Evolutionary conservation across 2,329 filamentous ascomycete species (phyloP).

Genomic region (Neurospora sp.): DNA sequence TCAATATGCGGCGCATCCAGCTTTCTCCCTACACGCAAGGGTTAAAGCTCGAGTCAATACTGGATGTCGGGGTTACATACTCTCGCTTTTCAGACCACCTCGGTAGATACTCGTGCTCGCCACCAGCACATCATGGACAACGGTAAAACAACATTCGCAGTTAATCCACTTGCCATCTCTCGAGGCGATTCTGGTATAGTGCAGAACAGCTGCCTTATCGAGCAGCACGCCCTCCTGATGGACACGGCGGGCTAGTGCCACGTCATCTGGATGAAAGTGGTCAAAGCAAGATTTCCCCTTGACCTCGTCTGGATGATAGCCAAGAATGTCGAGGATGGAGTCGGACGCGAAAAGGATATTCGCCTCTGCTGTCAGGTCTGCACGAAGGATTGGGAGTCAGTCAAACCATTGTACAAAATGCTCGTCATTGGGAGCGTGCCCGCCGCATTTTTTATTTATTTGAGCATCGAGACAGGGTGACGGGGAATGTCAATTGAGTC

Average conservation of each 20-base stretch:
- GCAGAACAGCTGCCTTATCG: conserved; percentile 76
- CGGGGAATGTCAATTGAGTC: conserved; percentile 7
- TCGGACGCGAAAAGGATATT: conserved; percentile 76
- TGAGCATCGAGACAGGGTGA: conserved; percentile 4
- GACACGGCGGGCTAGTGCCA: conserved; percentile 61
- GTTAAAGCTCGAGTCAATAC: conserved; percentile 5
- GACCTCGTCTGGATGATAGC: conserved; percentile 67
- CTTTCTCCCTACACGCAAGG: conserved; percentile 52
- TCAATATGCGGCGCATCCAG: conserved; percentile 69
- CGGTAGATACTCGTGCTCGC: conserved; percentile 74
- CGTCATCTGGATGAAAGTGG: conserved; percentile 75
- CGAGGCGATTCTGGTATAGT: conserved; percentile 65
- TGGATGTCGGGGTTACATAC: conserved; percentile 34
- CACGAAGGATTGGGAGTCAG: background rate
- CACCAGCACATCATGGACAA: conserved; percentile 81
- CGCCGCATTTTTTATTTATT: background rate
- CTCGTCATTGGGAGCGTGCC: conserved; percentile 5
- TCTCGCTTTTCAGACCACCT: conserved; percentile 57
- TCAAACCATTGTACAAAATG: background rate
- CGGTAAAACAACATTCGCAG: conserved; percentile 82
- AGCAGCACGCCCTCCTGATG: conserved; percentile 64
- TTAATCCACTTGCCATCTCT: conserved; percentile 62
- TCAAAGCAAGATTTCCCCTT: conserved; percentile 71
- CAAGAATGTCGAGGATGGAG: conserved; percentile 73
- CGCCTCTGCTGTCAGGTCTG: conserved; percentile 66